Evolutionary conservation across 2,329 filamentous ascomycete genomes (phyloP).

Genomic region (Claviceps citrina): DNA sequence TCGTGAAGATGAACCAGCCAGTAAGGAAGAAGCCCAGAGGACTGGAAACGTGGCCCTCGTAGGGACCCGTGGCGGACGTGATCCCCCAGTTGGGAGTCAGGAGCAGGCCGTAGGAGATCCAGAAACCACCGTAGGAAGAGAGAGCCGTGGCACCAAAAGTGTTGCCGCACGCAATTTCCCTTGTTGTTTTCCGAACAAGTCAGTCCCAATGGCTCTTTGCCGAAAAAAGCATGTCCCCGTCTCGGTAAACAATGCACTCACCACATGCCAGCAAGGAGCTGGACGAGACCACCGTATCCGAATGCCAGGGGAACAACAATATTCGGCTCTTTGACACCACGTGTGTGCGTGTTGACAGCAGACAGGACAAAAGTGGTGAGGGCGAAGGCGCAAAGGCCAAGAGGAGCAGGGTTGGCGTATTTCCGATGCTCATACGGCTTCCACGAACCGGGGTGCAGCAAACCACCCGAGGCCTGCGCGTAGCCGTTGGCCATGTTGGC

Average conservation of each 20-base stretch:
- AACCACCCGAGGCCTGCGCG: conserved; percentile 33
- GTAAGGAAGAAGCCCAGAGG: conserved; percentile 61
- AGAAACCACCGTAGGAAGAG: conserved; percentile 73
- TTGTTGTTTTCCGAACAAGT: conserved; percentile 4
- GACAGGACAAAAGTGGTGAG: conserved; percentile 71
- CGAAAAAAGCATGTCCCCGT: too few relatives aligned
- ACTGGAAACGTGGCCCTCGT: conserved; percentile 30
- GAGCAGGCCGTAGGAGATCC: conserved; percentile 61
- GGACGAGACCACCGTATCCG: conserved; percentile 63
- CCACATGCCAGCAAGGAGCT: conserved; percentile 78
- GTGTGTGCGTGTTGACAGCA: conserved; percentile 53
- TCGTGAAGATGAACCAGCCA: conserved; percentile 77
- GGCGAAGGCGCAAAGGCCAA: conserved; percentile 65
- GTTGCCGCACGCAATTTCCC: conserved; percentile 80
- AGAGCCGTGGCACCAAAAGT: conserved; percentile 72
- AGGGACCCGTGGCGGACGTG: conserved; percentile 27
- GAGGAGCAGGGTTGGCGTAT: conserved; percentile 64
- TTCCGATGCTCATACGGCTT: conserved; percentile 50
- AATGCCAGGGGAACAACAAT: conserved; percentile 55
- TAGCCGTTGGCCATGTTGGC: conserved; percentile 10
- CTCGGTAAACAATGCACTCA: too few relatives aligned
- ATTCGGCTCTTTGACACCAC: conserved; percentile 43
- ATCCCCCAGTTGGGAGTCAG: conserved; percentile 54
- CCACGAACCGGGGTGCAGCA: conserved; percentile 56
- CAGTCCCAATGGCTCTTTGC: not conserved